phyloP scores from a whole-genome alignment of 1,139 yeast genomes.

The Diutina pseudorugosa region DNA sequence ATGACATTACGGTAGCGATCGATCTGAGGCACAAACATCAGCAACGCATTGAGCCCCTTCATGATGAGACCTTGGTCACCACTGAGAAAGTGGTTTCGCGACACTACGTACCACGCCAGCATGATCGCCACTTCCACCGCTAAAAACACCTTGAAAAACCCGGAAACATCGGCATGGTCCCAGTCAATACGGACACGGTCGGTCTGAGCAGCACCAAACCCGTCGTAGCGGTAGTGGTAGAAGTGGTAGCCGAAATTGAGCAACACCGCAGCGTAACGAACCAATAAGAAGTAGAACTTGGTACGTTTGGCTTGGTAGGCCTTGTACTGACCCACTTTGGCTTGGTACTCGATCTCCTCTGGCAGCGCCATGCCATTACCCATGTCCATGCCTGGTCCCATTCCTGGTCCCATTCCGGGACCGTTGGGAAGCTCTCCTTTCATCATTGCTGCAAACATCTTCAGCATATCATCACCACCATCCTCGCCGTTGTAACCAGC shows the following conservation, averaged over 20 bases:
- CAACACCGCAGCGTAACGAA: not conserved
- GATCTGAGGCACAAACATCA: conserved; percentile 1
- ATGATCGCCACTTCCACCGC: not conserved
- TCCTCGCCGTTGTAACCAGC: not conserved
- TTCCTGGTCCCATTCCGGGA: no score
- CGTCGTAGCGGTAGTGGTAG: not conserved
- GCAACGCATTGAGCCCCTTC: not conserved
- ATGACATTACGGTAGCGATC: not conserved
- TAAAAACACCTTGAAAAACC: not conserved
- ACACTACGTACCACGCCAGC: not conserved
- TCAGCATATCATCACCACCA: not conserved
- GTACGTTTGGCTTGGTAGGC: not conserved
- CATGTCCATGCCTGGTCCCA: no score
- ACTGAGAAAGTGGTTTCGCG: not conserved
- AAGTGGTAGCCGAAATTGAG: conserved; percentile 1
- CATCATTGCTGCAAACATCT: not conserved
- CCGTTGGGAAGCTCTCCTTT: not conserved
- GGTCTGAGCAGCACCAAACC: not conserved
- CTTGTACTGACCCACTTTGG: not conserved
- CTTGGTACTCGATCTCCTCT: conserved; percentile 2
- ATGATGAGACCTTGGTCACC: not conserved
- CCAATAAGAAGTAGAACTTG: not conserved
- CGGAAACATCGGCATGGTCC: not conserved
- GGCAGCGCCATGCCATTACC: not conserved
- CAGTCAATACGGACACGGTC: not conserved